phyloP scores from a whole-genome alignment of 805 yeast species.

The Metschnikowia henanensis region DNA sequence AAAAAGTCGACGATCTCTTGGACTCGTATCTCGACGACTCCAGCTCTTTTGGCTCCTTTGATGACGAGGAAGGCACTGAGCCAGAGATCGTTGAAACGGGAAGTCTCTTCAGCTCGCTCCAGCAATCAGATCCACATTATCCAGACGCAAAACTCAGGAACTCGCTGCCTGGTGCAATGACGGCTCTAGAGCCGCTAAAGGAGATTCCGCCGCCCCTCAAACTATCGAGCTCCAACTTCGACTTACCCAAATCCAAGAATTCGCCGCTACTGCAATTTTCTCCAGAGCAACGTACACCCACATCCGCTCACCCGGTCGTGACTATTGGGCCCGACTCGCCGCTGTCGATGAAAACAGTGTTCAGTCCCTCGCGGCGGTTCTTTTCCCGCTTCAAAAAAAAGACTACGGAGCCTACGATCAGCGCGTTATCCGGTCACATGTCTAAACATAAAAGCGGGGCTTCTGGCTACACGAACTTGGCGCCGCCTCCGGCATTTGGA shows the following conservation, averaged over 20 bases:
- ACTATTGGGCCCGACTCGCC: slow-evolving; percentile 43
- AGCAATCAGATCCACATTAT: not conserved
- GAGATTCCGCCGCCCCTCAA: slow-evolving; percentile 16
- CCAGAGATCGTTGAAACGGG: slow-evolving; percentile 8
- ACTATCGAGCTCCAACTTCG: slow-evolving; percentile 14
- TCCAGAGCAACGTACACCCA: slow-evolving; percentile 20
- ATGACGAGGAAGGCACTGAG: slow-evolving; percentile 12
- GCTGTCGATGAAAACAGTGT: slow-evolving; percentile 28
- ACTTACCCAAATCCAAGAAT: not conserved
- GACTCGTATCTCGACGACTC: slow-evolving; percentile 43
- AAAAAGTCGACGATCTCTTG: slow-evolving; percentile 42
- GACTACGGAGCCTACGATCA: slow-evolving; percentile 26
- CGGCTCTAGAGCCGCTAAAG: not conserved
- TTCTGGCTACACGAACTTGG: slow-evolving; percentile 25
- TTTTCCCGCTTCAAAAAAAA: slow-evolving; percentile 29
- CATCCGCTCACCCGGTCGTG: slow-evolving; percentile 25
- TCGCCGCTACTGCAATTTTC: slow-evolving; percentile 7
- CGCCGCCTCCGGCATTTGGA: slow-evolving; percentile 40
- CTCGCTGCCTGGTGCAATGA: slow-evolving; percentile 4
- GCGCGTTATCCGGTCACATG: slow-evolving; percentile 29
- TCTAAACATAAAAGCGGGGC: slow-evolving; percentile 3
- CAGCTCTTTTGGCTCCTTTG: slow-evolving; percentile 25
- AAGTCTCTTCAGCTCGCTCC: slow-evolving; percentile 7
- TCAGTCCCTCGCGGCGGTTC: slow-evolving; percentile 41
- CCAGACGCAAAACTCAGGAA: slow-evolving; percentile 5